Evolutionary conservation across 2,329 filamentous ascomycete species (phyloP).

Genomic region (Pseudogymnoascus sp.): DNA sequence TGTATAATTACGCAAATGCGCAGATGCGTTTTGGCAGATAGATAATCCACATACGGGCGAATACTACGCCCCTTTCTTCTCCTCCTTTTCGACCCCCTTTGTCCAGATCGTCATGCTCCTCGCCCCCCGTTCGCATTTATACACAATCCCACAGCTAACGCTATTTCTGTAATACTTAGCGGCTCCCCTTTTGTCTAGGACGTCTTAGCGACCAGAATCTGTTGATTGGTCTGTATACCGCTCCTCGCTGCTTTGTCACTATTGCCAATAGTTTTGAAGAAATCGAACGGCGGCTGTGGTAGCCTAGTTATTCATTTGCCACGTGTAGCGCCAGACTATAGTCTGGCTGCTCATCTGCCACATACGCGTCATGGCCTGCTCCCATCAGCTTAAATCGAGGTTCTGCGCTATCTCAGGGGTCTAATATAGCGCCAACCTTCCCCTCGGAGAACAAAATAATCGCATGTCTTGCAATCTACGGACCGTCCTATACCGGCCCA

Average conservation of each 20-base stretch:
- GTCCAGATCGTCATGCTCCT: constrained; percentile 34
- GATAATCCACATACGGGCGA: constrained; percentile 3
- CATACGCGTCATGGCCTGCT: neutral
- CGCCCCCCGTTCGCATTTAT: constrained; percentile 53
- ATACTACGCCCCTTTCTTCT: neutral
- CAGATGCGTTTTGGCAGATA: constrained; percentile 78
- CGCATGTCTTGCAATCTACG: neutral
- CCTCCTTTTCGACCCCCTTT: neutral
- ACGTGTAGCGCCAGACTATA: neutral
- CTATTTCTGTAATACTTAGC: constrained; percentile 84
- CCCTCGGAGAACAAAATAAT: neutral
- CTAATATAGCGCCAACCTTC: neutral
- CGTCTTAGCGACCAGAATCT: constrained; percentile 50
- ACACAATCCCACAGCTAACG: constrained; percentile 61
- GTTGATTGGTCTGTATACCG: constrained; percentile 54
- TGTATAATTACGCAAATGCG: constrained; percentile 77
- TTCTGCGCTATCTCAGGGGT: neutral
- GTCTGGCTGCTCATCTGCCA: neutral
- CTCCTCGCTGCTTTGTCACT: constrained; percentile 50
- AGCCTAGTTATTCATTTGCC: neutral
- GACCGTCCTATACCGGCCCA: neutral
- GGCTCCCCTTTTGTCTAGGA: constrained; percentile 63
- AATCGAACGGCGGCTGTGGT: neutral
- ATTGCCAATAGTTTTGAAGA: constrained; percentile 28
- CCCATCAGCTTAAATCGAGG: neutral